Conservation (phyloP, 176 grass and related monocot genomes). For the Alloteropsis semialata region DNA sequence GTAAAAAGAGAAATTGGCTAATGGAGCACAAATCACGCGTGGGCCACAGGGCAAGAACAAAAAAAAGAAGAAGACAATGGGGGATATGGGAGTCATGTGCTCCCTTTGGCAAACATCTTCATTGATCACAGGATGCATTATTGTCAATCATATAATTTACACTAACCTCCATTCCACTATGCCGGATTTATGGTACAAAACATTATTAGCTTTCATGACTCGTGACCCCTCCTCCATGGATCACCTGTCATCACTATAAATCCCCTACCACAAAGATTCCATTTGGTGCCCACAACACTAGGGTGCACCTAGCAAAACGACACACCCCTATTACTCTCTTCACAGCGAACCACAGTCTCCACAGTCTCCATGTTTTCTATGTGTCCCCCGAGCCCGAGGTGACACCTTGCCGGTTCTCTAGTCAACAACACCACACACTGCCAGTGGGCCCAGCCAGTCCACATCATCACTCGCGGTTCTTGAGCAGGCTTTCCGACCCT, state of each 20-base stretch:
- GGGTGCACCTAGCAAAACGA: conserved; percentile 44
- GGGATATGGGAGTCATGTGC: conserved; percentile 20
- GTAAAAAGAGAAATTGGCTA: neutral
- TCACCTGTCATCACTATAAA: conserved; percentile 12
- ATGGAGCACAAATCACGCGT: neutral
- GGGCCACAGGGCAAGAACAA: neutral
- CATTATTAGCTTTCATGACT: conserved; percentile 30
- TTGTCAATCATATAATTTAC: conserved; percentile 35
- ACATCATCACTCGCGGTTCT: neutral
- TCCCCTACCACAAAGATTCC: neutral
- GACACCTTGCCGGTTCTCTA: neutral
- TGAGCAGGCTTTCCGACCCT: conserved; percentile 32
- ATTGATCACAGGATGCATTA: neutral
- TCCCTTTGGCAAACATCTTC: conserved; percentile 28
- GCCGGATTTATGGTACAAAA: conserved; percentile 38
- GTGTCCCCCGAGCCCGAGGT: neutral
- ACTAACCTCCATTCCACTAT: conserved; percentile 23
- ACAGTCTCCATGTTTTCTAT: neutral
- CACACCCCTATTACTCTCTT: neutral
- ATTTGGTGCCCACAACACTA: neutral
- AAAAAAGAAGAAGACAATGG: neutral
- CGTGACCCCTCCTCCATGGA: neutral
- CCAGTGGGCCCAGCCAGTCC: neutral
- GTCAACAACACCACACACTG: neutral
- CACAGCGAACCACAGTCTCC: neutral